Evolutionary conservation across 257 asterid genomes (phyloP).

Genomic region (Eustoma russellianum): DNA sequence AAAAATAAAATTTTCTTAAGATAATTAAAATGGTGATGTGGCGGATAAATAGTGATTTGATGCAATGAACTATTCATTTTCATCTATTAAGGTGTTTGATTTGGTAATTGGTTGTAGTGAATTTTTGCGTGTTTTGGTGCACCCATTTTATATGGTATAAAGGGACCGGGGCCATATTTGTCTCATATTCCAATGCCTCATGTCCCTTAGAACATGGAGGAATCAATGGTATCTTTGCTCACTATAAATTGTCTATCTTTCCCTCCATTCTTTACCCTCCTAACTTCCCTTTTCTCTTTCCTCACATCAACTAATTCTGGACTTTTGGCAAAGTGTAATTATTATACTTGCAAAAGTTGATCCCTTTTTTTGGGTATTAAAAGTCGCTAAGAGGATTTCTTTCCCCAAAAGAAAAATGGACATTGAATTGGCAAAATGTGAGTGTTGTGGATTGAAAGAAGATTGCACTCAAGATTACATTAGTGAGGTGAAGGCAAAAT

Average conservation of each 20-base stretch:
- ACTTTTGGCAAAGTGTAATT: too few relatives aligned
- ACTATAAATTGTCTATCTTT: constrained; percentile 20
- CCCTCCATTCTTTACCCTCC: constrained; percentile 1
- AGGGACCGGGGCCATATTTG: constrained; percentile 36
- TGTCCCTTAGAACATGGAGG: constrained; percentile 80
- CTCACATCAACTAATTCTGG: too few relatives aligned
- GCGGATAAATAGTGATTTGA: too few relatives aligned
- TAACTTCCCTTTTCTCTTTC: not conserved
- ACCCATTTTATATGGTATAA: not conserved
- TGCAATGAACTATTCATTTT: too few relatives aligned
- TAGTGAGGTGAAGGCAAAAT: constrained; percentile 46
- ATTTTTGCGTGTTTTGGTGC: not conserved
- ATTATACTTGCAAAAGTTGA: too few relatives aligned
- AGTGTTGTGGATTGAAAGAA: constrained; percentile 84
- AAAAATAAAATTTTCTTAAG: too few relatives aligned
- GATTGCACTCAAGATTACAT: constrained; percentile 86
- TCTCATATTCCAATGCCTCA: constrained; percentile 60
- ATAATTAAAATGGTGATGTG: too few relatives aligned
- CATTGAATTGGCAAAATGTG: constrained; percentile 70
- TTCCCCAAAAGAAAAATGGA: constrained; percentile 36
- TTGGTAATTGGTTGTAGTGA: too few relatives aligned
- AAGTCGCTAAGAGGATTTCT: too few relatives aligned
- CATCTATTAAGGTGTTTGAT: too few relatives aligned
- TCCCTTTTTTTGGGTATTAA: too few relatives aligned
- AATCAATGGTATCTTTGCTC: constrained; percentile 43